phyloP scores from a whole-genome alignment of 2,329 filamentous ascomycete species.

The Penicillium sp. region DNA sequence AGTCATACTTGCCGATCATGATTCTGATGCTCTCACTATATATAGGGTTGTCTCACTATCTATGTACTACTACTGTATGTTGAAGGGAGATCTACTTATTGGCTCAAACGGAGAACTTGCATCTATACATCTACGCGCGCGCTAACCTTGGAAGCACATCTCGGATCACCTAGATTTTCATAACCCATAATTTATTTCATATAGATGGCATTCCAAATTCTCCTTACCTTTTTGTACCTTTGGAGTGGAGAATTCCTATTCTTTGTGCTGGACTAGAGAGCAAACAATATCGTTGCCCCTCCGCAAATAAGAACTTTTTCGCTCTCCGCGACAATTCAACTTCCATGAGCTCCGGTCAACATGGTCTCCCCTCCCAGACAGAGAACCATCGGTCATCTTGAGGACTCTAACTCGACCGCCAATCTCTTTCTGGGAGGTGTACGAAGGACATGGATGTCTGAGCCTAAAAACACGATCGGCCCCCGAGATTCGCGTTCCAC shows the following conservation, averaged over 20 bases:
- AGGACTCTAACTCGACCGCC: constrained; percentile 37
- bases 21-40: too few species aligned
- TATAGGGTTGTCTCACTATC: too few species aligned
- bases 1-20: too few species aligned
- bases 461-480: not conserved
- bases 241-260: too few species aligned
- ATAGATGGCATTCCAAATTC: not conserved
- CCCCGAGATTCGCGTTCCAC: not conserved
- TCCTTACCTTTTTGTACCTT: too few species aligned
- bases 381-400: constrained; percentile 16
- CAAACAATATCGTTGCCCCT: too few species aligned
- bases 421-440: constrained; percentile 37
- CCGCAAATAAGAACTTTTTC: too few species aligned
- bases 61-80: too few species aligned
- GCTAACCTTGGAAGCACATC: not conserved
- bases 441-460: constrained; percentile 38
- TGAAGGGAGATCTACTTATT: too few species aligned
- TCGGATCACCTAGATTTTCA: not conserved
- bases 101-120: too few species aligned
- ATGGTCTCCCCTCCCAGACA: constrained; percentile 12
- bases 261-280: not conserved
- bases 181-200: too few species aligned
- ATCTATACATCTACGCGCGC: not conserved
- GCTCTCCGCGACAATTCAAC: not conserved
- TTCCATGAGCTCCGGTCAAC: not conserved